Evolutionary conservation across 2,329 filamentous ascomycete species (phyloP).

Genomic region (Arachnopeziza araneosa): DNA sequence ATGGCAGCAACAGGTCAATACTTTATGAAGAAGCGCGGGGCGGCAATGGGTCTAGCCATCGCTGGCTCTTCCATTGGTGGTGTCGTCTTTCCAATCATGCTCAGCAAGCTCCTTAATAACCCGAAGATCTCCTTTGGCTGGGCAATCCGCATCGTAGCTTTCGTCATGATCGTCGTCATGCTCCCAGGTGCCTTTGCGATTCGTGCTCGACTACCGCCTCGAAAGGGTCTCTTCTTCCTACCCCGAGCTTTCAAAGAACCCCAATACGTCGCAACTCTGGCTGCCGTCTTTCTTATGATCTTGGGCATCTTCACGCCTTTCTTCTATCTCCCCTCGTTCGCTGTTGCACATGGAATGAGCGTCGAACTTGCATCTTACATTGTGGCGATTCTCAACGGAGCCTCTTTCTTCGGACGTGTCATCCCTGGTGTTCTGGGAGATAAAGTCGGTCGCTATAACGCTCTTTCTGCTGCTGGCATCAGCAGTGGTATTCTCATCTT

Average conservation of each 20-base stretch:
- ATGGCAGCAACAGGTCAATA: conserved; percentile 39
- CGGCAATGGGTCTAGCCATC: conserved; percentile 43
- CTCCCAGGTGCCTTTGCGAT: conserved; percentile 44
- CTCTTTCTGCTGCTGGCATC: conserved; percentile 22
- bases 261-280: conserved; percentile 38
- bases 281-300: conserved; percentile 34
- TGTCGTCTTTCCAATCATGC: conserved; percentile 56
- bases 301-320: conserved; percentile 24
- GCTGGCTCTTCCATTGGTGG: conserved; percentile 45
- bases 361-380: conserved; percentile 20
- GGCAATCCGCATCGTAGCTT: conserved; percentile 23
- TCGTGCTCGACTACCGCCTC: conserved; percentile 41
- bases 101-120: conserved; percentile 42
- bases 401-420: conserved; percentile 32
- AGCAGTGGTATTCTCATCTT: conserved; percentile 28
- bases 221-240: conserved; percentile 37
- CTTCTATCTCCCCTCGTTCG: conserved; percentile 31
- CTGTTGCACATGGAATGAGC: conserved; percentile 21
- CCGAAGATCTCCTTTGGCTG: conserved; percentile 29
- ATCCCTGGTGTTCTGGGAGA: conserved; percentile 32
- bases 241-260: conserved; percentile 42
- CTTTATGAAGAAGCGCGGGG: conserved; percentile 42
- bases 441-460: conserved; percentile 30
- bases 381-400: conserved; percentile 24
- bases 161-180: conserved; percentile 43